Evolutionary conservation across 768 basidiomycete genomes (phyloP), one percentile per base, ranked within the genome.

Genomic region (Lactifluus subvellereus): DNA sequence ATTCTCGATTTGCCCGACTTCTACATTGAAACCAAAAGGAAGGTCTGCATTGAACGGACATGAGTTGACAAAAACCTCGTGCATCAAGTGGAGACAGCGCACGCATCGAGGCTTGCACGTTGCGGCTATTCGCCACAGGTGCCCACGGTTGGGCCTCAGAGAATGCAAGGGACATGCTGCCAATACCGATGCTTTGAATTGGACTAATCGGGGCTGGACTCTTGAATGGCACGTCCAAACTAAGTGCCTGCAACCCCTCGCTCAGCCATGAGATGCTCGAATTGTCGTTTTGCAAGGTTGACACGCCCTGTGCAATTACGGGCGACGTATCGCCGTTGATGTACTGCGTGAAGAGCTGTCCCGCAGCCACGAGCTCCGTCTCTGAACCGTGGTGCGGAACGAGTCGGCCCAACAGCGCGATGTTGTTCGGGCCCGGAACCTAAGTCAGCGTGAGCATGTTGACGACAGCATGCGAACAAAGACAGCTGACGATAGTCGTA

Each of bases 291-390:
- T 86, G 86, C 4, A 80, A 70, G 10, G 86, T 84, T 22, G 84
- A 85, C 54, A 74, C 71, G 16, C 88, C 88, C 13, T 74, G 76
- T 1, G 87, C 88, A 60, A 84, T 69, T 42, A 89, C 84, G 4
- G 75, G 78, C 4, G 86, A 83, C 18, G 67, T 71, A 27, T 82
- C 80, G 27, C 85, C 79, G 68, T 91, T 89, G 66, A 91, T 75
- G 69, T 88, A 89, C 52, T 82, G 81, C 16, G 86, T 87, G 72
- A 90, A 90, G 47, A 90, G 75, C 57, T 81, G 71, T 7, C 85
- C 85, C 52, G 88, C 74, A n/a, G 70, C 67, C 4, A 72, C 75
- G 45, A 89, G 78, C 50, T 79, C 74, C 6, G 61, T 49, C 18
- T 73, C 69, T 10, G 78, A 62, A 27, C 74, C 74, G 13, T 77